phyloP scores from a whole-genome alignment of 208 protist genomes.

The Endotrypanum monterogeii region DNA sequence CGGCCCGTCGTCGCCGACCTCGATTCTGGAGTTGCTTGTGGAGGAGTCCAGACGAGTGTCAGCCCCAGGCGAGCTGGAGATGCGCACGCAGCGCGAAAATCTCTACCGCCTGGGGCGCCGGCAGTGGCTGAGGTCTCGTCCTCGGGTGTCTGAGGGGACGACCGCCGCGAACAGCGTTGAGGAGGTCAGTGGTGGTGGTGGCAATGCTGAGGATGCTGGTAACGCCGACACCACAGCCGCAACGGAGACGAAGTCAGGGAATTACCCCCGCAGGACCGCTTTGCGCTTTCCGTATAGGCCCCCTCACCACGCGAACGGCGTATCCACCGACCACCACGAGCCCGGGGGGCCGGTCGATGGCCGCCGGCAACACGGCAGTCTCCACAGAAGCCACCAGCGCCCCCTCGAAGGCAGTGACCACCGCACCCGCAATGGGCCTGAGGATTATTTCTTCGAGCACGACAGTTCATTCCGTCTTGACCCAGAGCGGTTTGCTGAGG shows the following conservation, averaged over 20 bases:
- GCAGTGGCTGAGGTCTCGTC: constrained; percentile 24
- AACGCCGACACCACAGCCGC: too few relatives aligned
- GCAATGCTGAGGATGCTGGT: too few relatives aligned
- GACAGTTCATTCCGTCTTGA: constrained; percentile 41
- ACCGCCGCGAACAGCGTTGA: too few relatives aligned
- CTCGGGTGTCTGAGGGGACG: too few relatives aligned
- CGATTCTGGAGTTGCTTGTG: constrained; percentile 34
- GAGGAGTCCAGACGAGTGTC: constrained; percentile 33
- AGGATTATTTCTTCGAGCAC: constrained; percentile 48
- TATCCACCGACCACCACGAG: too few relatives aligned
- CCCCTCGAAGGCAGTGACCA: neutral
- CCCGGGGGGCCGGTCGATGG: too few relatives aligned
- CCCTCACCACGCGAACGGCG: too few relatives aligned
- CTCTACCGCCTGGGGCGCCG: constrained; percentile 23
- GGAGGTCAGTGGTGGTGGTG: too few relatives aligned
- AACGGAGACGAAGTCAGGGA: too few relatives aligned
- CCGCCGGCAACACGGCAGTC: too few relatives aligned
- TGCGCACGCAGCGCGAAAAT: constrained; percentile 21
- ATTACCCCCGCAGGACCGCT: too few relatives aligned
- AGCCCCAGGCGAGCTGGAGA: constrained; percentile 28
- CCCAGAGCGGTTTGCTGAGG: constrained; percentile 42
- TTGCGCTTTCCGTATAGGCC: too few relatives aligned
- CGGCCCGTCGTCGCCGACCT: constrained; percentile 18
- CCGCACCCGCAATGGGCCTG: neutral
- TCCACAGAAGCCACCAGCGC: neutral